Evolutionary conservation across 2,329 filamentous ascomycete species (phyloP).

Genomic region (Cercospora zeina): DNA sequence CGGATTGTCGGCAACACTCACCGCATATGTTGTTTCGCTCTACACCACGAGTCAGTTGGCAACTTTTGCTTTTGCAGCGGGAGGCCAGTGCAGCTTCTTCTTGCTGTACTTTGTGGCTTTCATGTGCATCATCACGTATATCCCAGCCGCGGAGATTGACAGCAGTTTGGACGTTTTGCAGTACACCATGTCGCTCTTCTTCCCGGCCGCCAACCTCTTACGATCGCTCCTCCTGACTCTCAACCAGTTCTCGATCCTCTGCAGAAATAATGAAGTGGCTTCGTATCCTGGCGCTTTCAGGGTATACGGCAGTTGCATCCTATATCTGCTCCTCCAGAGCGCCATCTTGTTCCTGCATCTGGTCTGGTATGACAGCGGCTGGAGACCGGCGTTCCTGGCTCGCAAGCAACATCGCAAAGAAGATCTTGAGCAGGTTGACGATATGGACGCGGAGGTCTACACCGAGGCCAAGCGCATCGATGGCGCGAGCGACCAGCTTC

Average conservation of each 20-base stretch:
- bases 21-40: conserved; percentile 79
- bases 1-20: conserved; percentile 71
- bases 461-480: conserved; percentile 66
- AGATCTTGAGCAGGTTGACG: conserved; percentile 47
- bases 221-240: conserved; percentile 73
- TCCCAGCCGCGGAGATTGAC: conserved; percentile 69
- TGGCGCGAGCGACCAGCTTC: conserved; percentile 65
- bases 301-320: conserved; percentile 78
- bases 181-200: conserved; percentile 71
- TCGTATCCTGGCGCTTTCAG: conserved; percentile 68
- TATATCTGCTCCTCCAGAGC: conserved; percentile 76
- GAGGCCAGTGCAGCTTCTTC: conserved; percentile 63
- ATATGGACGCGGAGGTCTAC: conserved; percentile 58
- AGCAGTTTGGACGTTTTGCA: conserved; percentile 66
- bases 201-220: conserved; percentile 74
- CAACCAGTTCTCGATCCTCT: conserved; percentile 81
- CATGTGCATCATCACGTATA: conserved; percentile 63
- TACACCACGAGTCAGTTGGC: conserved; percentile 76
- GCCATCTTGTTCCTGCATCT: conserved; percentile 69
- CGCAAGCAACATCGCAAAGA: conserved; percentile 47
- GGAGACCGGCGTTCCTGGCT: conserved; percentile 58
- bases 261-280: conserved; percentile 62
- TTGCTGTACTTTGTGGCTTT: conserved; percentile 52
- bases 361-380: conserved; percentile 77
- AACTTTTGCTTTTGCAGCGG: conserved; percentile 80